Percentiles rank a stretch among this genome's conserved stretches.
Evolutionary conservation across 306 rosid species (phyloP).

Genomic region (Nissolia schottii): DNA sequence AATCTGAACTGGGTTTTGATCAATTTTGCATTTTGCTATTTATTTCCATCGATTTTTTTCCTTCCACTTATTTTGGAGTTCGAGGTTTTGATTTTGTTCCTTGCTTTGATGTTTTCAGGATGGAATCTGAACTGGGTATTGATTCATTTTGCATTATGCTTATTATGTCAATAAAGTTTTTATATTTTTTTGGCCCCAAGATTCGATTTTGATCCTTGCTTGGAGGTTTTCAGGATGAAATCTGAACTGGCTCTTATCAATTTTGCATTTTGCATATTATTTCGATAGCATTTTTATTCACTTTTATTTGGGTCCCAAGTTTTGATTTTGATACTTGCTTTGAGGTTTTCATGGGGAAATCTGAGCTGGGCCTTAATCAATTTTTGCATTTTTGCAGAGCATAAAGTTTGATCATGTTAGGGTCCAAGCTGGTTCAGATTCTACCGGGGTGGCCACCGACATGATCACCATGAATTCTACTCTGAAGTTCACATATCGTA

Average conservation of each 20-base stretch:
- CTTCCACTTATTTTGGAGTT: too few relatives aligned
- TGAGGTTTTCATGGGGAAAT: not conserved
- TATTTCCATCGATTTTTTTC: constrained; percentile 35
- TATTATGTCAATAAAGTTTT: too few relatives aligned
- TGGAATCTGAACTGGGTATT: too few relatives aligned
- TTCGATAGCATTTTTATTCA: constrained; percentile 17
- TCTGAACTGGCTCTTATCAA: not conserved
- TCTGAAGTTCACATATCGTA: constrained; percentile 65
- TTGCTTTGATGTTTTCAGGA: too few relatives aligned
- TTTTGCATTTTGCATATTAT: constrained; percentile 9
- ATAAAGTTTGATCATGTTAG: constrained; percentile 57
- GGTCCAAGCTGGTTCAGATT: constrained; percentile 89
- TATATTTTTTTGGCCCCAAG: not conserved
- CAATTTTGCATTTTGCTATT: not conserved
- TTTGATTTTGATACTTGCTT: not conserved
- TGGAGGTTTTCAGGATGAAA: not conserved
- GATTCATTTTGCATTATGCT: too few relatives aligned
- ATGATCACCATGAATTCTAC: constrained; percentile 85
- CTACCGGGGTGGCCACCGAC: constrained; percentile 82
- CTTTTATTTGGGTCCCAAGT: not conserved
- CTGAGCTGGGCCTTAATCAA: not conserved
- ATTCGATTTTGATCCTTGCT: not conserved
- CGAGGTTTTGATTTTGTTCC: too few relatives aligned
- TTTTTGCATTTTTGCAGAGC: constrained; percentile 45
- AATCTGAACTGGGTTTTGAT: not conserved